Evolutionary conservation across 2,329 filamentous ascomycete species (phyloP), one percentile per base, ranked within the genome.

Genomic region (Acrocalymma vagum): DNA sequence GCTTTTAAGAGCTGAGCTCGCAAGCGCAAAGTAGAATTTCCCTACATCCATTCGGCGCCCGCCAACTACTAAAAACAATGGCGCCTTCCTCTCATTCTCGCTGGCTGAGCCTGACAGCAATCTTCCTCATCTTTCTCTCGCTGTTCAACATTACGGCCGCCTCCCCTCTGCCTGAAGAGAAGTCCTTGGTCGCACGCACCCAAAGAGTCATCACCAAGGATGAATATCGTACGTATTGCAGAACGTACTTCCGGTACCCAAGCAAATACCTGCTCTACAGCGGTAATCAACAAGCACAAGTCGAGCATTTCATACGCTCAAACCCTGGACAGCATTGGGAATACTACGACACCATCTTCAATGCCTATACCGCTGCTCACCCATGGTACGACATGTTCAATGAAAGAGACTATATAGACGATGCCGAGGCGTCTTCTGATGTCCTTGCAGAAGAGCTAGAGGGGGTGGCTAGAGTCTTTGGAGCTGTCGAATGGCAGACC

Each of bases 91-190:
- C 27, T 31, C 36, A 21, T 13, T 32, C 15, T 17, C 27, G 36
- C 36, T 39, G 28, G 27, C 18, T 24, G 22, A 39, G 28, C 28
- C 36, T 39, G 21, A 18, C 24, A 32, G 36, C 28, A 39, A 25
- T 21, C 36, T 32, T 39, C 22, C 28, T 39, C 16, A 13, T 39
- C 26, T 23, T 39, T 27, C 36, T 39, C 20, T 39, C 36, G 15
- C 22, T 39, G 29, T 32, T 39, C 9, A 39, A 32, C 17, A 23
- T 39, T 39, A 29, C 29, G 32, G 16, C n/a, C 29, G n/a, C 36
- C n/a, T 39, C 36, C 10, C 36, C 36, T 39, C 36, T 39, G 14
- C 36, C 36, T n/a, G n/a, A n/a, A n/a, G n/a, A n/a, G n/a, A n/a
- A n/a, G n/a, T n/a, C n/a, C n/a, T n/a, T n/a, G n/a, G n/a, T 26